Conservation (phyloP, 768 basidiomycete genomes). For the Cystobasidiopsis lactophilus region DNA sequence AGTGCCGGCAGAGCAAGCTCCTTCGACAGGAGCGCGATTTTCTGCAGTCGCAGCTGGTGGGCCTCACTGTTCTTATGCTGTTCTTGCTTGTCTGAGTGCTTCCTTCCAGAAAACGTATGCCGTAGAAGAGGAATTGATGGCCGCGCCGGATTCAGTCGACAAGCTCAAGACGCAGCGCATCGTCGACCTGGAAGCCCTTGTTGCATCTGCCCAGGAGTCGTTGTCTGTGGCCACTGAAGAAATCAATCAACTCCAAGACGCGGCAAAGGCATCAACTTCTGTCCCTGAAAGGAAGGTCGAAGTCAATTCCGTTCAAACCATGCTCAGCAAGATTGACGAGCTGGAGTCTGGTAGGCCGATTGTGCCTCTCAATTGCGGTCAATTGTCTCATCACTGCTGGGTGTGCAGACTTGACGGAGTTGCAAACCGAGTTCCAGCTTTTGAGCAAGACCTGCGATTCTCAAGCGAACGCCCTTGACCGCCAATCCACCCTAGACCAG, state of each 20-base stretch:
- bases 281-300: too few species aligned
- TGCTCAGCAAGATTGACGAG: too few species aligned
- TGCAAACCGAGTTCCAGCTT: too few species aligned
- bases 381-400: too few species aligned
- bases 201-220: neutral
- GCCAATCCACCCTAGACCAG: too few species aligned
- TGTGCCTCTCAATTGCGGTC: too few species aligned
- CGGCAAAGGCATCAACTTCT: too few species aligned
- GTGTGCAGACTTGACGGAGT: constrained; percentile 12
- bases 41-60: constrained; percentile 15
- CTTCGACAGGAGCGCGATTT: constrained; percentile 12
- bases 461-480: too few species aligned
- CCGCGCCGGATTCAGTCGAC: neutral
- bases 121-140: constrained; percentile 13
- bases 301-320: too few species aligned
- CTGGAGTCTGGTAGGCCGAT: too few species aligned
- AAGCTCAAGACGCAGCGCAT: neutral
- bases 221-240: neutral
- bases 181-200: neutral
- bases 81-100: neutral
- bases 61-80: neutral
- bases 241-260: neutral
- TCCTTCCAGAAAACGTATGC: constrained; percentile 11
- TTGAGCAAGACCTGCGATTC: too few species aligned
- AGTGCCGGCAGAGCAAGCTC: neutral